These are phyloP conservation scores for Begonia masoniana DNA, from an alignment of 306 rosid species.

Conservation along the genomic window DNA sequence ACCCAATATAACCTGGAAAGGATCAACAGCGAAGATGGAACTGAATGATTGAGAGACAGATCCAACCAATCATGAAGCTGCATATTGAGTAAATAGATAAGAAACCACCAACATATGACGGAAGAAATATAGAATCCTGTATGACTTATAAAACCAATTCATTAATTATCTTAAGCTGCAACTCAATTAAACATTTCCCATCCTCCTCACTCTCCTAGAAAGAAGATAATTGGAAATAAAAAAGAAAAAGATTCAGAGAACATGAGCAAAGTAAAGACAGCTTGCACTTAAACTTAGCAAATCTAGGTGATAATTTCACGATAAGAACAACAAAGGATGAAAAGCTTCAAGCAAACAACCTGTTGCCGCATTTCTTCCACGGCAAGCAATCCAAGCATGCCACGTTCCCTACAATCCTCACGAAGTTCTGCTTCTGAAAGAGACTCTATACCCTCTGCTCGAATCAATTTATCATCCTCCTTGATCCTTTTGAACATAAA, in stretches of 20 bases:
- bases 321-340: too few species aligned
- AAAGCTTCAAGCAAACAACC: constrained; percentile 16
- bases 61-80: constrained; percentile 98
- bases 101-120: background rate
- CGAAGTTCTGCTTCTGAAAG: constrained; percentile 91
- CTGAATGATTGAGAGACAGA: constrained; percentile 82
- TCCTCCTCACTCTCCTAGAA: too few species aligned
- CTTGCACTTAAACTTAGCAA: constrained; percentile 1
- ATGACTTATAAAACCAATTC: too few species aligned
- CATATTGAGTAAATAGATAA: constrained; percentile 7
- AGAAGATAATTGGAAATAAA: too few species aligned
- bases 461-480: constrained; percentile 80
- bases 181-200: too few species aligned
- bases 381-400: constrained; percentile 88
- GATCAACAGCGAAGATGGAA: constrained; percentile 92
- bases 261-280: background rate
- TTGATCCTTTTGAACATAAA: constrained; percentile 45
- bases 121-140: too few species aligned
- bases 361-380: constrained; percentile 97
- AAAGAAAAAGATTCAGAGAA: background rate
- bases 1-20: constrained; percentile 67
- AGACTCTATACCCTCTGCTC: constrained; percentile 87
- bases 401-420: constrained; percentile 93
- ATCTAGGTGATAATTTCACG: too few species aligned
- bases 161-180: too few species aligned